Conservation (phyloP, 371 early-diverging fungal species). For the Mortierella sp. region DNA sequence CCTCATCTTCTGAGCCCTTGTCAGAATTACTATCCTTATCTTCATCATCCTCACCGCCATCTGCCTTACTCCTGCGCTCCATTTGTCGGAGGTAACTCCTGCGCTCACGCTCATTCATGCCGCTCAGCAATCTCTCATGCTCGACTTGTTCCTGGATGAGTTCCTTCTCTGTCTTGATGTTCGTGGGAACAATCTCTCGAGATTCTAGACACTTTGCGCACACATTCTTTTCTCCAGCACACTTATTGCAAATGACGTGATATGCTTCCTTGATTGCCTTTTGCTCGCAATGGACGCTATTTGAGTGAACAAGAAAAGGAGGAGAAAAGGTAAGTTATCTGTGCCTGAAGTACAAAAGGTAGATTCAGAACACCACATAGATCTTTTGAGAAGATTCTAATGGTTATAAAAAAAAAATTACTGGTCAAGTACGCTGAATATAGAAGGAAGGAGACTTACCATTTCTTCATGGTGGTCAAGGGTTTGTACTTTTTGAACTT, state of each 20-base stretch:
- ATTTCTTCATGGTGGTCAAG: conserved; percentile 90
- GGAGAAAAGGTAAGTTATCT: conserved; percentile 24
- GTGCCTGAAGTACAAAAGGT: no score
- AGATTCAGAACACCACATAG: no score
- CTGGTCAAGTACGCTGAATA: no score
- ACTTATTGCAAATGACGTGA: conserved; percentile 93
- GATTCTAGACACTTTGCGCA: conserved; percentile 94
- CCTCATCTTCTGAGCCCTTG: conserved; percentile 21
- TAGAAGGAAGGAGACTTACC: conserved; percentile 67
- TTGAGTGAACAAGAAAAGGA: neutral
- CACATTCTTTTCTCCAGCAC: conserved; percentile 82
- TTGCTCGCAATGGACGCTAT: conserved; percentile 79
- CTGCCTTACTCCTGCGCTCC: conserved; percentile 47
- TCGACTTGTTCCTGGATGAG: conserved; percentile 77
- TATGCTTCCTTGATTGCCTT: conserved; percentile 94
- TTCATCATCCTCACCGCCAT: conserved; percentile 28
- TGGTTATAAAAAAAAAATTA: no score
- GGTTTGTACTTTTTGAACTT: conserved; percentile 97
- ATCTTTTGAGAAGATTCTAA: no score
- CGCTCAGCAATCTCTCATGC: conserved; percentile 73
- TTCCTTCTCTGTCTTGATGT: conserved; percentile 69
- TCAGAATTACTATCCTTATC: conserved; percentile 31
- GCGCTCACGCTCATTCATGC: conserved; percentile 90
- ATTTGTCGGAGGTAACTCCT: conserved; percentile 74
- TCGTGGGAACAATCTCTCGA: conserved; percentile 75